These are phyloP conservation scores for Fusarium phyllophilum DNA, from an alignment of 2,329 filamentous ascomycete species.

Conservation along the genomic window DNA sequence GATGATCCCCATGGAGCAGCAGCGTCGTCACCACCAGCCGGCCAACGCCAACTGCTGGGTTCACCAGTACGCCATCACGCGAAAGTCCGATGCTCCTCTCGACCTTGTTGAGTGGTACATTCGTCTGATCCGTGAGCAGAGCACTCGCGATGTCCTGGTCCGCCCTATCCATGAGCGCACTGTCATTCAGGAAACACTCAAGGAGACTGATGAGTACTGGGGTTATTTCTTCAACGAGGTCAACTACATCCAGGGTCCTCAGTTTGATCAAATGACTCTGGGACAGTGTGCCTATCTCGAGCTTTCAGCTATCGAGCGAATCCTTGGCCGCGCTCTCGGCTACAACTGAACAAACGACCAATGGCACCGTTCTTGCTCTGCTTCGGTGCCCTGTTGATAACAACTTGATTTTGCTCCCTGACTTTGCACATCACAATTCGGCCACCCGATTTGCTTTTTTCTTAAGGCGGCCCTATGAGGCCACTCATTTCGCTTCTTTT, in stretches of 20 bases:
- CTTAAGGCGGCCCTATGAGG: not conserved
- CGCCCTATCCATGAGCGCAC: constrained; percentile 56
- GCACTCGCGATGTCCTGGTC: constrained; percentile 52
- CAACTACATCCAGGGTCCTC: constrained; percentile 51
- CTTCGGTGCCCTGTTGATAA: not conserved
- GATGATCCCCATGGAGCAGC: constrained; percentile 50
- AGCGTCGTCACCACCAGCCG: constrained; percentile 58
- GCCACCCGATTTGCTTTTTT: not conserved
- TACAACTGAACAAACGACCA: constrained; percentile 1
- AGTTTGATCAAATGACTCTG: constrained; percentile 61
- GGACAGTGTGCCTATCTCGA: constrained; percentile 58
- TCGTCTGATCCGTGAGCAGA: constrained; percentile 63
- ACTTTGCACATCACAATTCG: not conserved
- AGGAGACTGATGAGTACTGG: constrained; percentile 57
- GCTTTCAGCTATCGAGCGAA: constrained; percentile 59
- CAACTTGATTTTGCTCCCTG: not conserved
- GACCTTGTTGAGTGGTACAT: constrained; percentile 71
- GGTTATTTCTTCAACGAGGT: constrained; percentile 64
- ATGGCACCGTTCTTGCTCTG: not conserved
- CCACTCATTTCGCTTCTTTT: not conserved
- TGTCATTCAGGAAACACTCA: constrained; percentile 47
- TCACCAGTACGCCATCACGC: constrained; percentile 62
- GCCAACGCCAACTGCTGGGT: constrained; percentile 60
- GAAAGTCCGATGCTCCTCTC: constrained; percentile 58
- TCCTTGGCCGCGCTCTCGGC: constrained; percentile 56